Base-by-base conservation (phyloP, 495 filamentous ascomycete genomes). In the Astrothelium subdiscretum region DNA sequence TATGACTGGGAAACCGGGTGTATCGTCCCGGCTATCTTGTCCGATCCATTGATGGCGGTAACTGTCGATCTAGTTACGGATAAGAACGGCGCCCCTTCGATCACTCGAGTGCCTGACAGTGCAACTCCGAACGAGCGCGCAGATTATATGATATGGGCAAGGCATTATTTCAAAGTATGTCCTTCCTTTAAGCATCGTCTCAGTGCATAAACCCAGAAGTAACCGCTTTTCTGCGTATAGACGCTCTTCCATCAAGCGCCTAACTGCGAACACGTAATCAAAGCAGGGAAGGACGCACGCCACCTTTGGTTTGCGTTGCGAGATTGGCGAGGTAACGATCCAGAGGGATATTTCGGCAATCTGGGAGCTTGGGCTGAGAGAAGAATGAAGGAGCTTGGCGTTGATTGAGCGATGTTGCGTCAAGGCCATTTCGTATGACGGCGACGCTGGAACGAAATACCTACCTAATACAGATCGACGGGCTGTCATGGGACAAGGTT, bases 291-390 rank as follows among this genome's bases (percentile, higher is more conserved):
- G 61, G 72, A 75, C 65, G 67, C 65, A 26, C 71, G 73, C 60
- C 62, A 74, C 59, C 61, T 76, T 35, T 76, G 72, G 73, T 74
- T 73, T 68, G 66, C 72, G 31, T 64, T 75, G 57, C 63, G 68
- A 63, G 68, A 70, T 59, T 75, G 72, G 73, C 65, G 72, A 29
- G 73, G 74, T 44, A 67, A 67, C 22, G 62, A 72, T 62, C 66
- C 71, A 18, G 71, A 75, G 66, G 60, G 59, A 42, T 75, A 70
- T 64, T 75, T 74, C 44, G 73, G 74, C 58, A 40, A 64, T 42
- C 61, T 73, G 63, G 74, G 70, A 61, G 61, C 42, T 43, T 73
- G 67, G 73, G 73, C 73, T 65, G 68, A 72, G 44, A 63, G 51
- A 24, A 63, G 60, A 44, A 27, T 69, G 32, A 43, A 59, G 32